These are phyloP conservation scores for Picea abies DNA, from an alignment of 83 land plant genomes.

Conservation along the genomic window DNA sequence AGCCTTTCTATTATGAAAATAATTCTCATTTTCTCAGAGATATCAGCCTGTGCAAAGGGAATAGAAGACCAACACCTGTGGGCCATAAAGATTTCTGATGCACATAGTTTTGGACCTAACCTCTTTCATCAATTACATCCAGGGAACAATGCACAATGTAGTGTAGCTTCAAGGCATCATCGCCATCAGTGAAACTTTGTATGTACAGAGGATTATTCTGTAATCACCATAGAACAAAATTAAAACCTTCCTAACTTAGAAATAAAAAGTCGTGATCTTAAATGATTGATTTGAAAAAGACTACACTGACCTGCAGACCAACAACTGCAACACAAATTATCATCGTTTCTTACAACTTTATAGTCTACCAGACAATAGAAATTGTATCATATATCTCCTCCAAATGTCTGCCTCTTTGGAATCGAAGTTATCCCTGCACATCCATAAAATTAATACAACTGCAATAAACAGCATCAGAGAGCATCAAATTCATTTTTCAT, in stretches of 20 bases:
- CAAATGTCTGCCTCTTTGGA: too few species aligned
- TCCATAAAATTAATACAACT: too few species aligned
- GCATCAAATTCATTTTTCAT: too few species aligned
- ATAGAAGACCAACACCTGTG: background rate
- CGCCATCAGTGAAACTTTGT: slow-evolving; percentile 90
- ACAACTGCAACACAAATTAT: slow-evolving; percentile 95
- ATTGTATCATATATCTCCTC: too few species aligned
- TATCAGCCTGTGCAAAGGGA: background rate
- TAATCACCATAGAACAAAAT: slow-evolving; percentile 3
- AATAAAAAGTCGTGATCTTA: background rate
- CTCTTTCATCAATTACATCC: slow-evolving; percentile 95
- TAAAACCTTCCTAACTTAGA: background rate
- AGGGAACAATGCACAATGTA: slow-evolving; percentile 97
- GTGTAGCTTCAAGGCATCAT: slow-evolving; percentile 92
- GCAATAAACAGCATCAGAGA: too few species aligned
- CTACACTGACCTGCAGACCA: slow-evolving; percentile 71
- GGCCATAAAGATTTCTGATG: background rate
- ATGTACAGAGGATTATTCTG: slow-evolving; percentile 98
- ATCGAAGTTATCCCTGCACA: too few species aligned
- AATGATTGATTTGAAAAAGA: background rate
- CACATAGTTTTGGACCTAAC: slow-evolving; percentile 26
- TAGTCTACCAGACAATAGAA: too few species aligned
- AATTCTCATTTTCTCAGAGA: too few species aligned
- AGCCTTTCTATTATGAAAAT: too few species aligned
- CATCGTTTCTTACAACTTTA: slow-evolving; percentile 38